Evolutionary conservation across 2,329 filamentous ascomycete species (phyloP), one percentile per base, ranked within the genome.

Genomic region (Lecanosticta acicola): DNA sequence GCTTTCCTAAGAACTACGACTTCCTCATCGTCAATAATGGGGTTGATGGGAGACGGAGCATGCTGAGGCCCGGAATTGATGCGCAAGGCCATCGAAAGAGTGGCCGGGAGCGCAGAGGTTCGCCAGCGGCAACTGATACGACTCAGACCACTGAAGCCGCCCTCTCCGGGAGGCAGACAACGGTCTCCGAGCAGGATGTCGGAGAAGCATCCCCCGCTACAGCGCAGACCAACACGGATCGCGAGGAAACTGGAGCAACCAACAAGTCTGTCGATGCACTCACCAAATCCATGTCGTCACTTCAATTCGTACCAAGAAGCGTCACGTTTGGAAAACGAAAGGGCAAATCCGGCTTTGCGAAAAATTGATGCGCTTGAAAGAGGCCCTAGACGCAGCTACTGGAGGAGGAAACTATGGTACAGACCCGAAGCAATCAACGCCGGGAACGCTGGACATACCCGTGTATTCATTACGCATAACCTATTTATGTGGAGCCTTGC

Each of bases 1-100:
- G 84, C 69, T 98, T 93, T 62, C 91, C 90, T 1, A 59, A 74
- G 69, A 85, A 87, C 59, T 95, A 89, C 68, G 91, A 94, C 67
- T 95, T 94, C 59, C 80, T 81, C 40, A 79, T 97, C 42, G 84
- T 94, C 2, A 87, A 89, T 55, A 81, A 87, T 51, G 93, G 93
- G n/a, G 86, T 96, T 50, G 91, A 96, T 60, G 84, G 84, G 39
- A 80, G 87, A 41, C 81, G 75, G 35, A 94, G 88, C 14, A 80
- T 98, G 68, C 72, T 97, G 10, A 73, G 80, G 39, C 77, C 83
- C n/a, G 70, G 67, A 40, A 44, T 65, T 7, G 61, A 65, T 51
- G 48, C 48, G 3, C 47, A 61, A 14, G 62, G 61, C 10, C 62
- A 65, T 50, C 47, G 61, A 16, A 60, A 48, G 39, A 63, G 61